Conservation (phyloP, 768 basidiomycete species). For the Gautieria morchelliformis region DNA sequence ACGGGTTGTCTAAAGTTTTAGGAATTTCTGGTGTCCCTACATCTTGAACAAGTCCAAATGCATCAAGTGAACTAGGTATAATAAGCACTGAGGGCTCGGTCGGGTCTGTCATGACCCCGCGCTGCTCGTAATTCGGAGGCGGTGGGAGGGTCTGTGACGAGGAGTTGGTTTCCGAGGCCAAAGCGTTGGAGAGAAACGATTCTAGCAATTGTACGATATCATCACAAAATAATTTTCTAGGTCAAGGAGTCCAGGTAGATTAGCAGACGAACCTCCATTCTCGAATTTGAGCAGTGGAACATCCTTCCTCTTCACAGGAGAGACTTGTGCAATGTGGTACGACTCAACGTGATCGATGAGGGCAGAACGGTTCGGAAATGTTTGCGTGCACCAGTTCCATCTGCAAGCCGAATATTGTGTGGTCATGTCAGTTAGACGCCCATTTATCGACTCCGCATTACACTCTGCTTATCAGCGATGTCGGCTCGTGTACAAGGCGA, state of each 20-base stretch:
- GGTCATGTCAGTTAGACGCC: neutral
- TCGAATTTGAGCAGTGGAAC: neutral
- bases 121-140: neutral
- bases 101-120: conserved; percentile 1
- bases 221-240: too few species aligned
- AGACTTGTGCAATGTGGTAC: neutral
- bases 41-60: neutral
- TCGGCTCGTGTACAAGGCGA: neutral
- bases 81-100: neutral
- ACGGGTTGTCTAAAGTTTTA: neutral
- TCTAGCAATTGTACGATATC: neutral
- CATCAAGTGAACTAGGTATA: neutral
- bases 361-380: neutral
- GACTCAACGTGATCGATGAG: neutral
- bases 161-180: neutral
- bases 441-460: neutral
- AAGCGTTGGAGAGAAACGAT: neutral
- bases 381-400: conserved; percentile 7
- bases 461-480: neutral
- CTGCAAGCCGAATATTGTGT: neutral
- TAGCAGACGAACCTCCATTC: neutral
- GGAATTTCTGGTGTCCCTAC: neutral
- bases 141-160: neutral
- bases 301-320: conserved; percentile 3
- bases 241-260: too few species aligned